These are phyloP conservation scores for Crithidia mellificae DNA, from an alignment of 208 protist genomes.

Conservation along the genomic window DNA sequence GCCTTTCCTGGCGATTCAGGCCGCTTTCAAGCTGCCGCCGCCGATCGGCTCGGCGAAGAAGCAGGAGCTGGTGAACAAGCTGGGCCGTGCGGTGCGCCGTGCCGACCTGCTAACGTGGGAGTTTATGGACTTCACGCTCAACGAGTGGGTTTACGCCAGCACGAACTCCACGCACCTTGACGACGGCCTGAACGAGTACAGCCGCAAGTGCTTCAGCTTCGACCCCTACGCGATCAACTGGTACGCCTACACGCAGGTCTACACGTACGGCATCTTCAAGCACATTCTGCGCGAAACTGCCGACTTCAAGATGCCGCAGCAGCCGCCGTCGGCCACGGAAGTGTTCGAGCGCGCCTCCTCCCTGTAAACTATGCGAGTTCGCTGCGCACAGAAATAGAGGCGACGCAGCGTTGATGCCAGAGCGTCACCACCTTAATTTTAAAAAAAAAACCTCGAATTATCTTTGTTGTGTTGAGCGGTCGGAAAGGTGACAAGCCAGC, in stretches of 20 bases:
- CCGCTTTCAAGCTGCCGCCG: conserved; percentile 46
- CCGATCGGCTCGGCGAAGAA: conserved; percentile 58
- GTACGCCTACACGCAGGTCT: conserved; percentile 68
- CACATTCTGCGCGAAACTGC: conserved; percentile 64
- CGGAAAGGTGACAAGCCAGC: background rate
- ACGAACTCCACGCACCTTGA: conserved; percentile 52
- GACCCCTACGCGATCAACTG: conserved; percentile 77
- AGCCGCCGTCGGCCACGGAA: conserved; percentile 40
- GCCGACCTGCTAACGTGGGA: conserved; percentile 58
- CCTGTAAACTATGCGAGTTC: conserved; percentile 23
- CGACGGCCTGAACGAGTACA: conserved; percentile 48
- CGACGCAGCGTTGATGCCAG: too few species aligned
- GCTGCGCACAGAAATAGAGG: background rate
- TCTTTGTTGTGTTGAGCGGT: background rate
- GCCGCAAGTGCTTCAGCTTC: conserved; percentile 45
- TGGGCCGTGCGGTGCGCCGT: conserved; percentile 61
- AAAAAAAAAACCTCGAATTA: background rate
- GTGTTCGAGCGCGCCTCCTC: conserved; percentile 58
- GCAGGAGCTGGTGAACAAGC: conserved; percentile 41
- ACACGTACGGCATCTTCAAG: conserved; percentile 74
- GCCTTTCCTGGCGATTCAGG: conserved; percentile 52
- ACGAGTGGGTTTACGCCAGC: conserved; percentile 62
- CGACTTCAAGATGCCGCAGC: conserved; percentile 35
- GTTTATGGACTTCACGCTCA: conserved; percentile 65
- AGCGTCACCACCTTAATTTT: background rate